Evolutionary conservation across 148 eudicot species (phyloP).

Genomic region (Chenopodium formosanum): DNA sequence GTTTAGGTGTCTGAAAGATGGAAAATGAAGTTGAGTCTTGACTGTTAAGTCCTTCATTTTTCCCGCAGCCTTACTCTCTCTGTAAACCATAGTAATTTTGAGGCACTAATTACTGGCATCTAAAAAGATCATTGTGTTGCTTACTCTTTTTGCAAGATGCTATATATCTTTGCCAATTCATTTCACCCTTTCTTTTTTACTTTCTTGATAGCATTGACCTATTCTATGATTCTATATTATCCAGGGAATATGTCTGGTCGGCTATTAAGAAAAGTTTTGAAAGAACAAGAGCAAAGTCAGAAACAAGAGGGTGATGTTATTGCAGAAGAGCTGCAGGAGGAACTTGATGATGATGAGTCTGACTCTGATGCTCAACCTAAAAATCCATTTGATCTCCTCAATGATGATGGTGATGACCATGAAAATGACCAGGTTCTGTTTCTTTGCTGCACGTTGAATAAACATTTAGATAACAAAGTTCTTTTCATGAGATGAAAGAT

Average conservation of each 20-base stretch:
- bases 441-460: neutral
- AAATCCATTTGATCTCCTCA: slow-evolving; percentile 47
- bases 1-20: neutral
- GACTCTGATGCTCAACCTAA: slow-evolving; percentile 31
- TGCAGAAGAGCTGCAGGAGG: slow-evolving; percentile 27
- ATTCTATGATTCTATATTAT: neutral
- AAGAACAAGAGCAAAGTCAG: slow-evolving; percentile 40
- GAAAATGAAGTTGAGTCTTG: neutral
- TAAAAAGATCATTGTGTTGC: neutral
- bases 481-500: slow-evolving; percentile 1
- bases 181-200: neutral
- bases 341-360: slow-evolving; percentile 32
- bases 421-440: slow-evolving; percentile 36
- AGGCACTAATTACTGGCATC: neutral
- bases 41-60: too few relatives aligned
- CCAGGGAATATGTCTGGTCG: slow-evolving; percentile 46
- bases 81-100: neutral
- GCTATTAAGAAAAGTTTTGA: slow-evolving; percentile 41
- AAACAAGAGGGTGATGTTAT: slow-evolving; percentile 15
- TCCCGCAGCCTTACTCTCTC: neutral
- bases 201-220: neutral
- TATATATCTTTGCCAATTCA: neutral
- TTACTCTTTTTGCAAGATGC: too few relatives aligned
- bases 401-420: slow-evolving; percentile 32
- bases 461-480: neutral